Evolutionary conservation across 176 grass and related monocot species (phyloP).

Genomic region (Avena atlantica): DNA sequence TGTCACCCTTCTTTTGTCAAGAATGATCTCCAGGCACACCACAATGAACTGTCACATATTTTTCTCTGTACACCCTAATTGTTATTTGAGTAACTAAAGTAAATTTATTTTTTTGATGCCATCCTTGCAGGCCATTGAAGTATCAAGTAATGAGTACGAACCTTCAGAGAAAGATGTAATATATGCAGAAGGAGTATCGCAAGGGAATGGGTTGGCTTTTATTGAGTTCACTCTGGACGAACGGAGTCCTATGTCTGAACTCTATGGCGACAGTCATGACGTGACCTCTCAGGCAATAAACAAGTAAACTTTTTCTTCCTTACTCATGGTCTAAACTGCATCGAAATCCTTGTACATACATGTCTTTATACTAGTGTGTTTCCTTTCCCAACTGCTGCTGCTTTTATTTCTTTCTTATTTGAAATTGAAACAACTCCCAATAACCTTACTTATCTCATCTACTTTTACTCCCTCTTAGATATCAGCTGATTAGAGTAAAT

Average conservation of each 20-base stretch:
- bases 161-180: conserved; percentile 94
- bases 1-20: neutral
- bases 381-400: neutral
- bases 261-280: conserved; percentile 73
- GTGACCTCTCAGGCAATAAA: conserved; percentile 63
- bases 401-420: neutral
- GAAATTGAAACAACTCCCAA: conserved; percentile 7
- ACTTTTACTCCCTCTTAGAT: conserved; percentile 51
- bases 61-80: neutral
- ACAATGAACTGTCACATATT: neutral
- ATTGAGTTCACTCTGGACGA: conserved; percentile 92
- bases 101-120: conserved; percentile 10
- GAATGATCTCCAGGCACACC: neutral
- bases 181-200: conserved; percentile 92
- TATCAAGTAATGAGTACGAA: conserved; percentile 98
- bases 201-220: conserved; percentile 91
- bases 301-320: conserved; percentile 62
- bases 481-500: conserved; percentile 87
- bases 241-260: conserved; percentile 82
- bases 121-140: conserved; percentile 81
- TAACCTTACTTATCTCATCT: conserved; percentile 25
- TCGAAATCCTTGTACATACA: neutral
- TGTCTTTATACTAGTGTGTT: neutral
- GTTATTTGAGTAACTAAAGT: conserved; percentile 13
- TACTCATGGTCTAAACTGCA: neutral